These are phyloP conservation scores for Clonostachys byssicola DNA, from an alignment of 2,329 filamentous ascomycete species.

Conservation along the genomic window DNA sequence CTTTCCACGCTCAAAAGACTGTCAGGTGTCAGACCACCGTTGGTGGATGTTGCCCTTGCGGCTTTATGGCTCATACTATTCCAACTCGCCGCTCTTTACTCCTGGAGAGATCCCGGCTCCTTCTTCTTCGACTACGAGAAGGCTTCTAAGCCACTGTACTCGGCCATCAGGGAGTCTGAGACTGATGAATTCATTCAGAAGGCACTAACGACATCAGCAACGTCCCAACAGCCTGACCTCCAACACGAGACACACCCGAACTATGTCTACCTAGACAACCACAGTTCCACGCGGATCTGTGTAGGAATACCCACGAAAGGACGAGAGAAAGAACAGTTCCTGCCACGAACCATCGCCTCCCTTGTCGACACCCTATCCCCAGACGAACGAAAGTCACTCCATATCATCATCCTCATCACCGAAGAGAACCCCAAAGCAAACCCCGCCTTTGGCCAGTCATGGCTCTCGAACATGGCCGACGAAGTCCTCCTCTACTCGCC, in stretches of 20 bases:
- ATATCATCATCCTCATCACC: too few relatives aligned
- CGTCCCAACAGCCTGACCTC: too few relatives aligned
- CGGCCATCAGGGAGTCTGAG: slow-evolving; percentile 3
- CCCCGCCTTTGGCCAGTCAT: too few relatives aligned
- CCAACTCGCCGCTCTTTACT: neutral
- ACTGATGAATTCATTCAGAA: slow-evolving; percentile 1
- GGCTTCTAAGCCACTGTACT: slow-evolving; percentile 3
- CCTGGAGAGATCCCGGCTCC: slow-evolving; percentile 6
- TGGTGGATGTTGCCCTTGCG: too few relatives aligned
- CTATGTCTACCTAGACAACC: neutral
- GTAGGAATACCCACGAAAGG: slow-evolving; percentile 4
- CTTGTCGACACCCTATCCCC: slow-evolving; percentile 3
- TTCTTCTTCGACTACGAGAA: slow-evolving; percentile 2
- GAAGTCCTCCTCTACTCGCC: too few relatives aligned
- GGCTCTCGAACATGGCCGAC: too few relatives aligned
- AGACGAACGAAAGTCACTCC: neutral
- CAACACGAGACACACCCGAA: neutral
- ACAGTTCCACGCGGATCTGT: slow-evolving; percentile 3
- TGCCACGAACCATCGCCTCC: slow-evolving; percentile 4
- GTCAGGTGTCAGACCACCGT: too few relatives aligned
- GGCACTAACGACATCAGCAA: too few relatives aligned
- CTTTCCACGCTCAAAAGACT: too few relatives aligned
- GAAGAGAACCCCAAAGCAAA: too few relatives aligned
- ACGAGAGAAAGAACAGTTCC: slow-evolving; percentile 4
- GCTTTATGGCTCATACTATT: too few relatives aligned